phyloP scores from a whole-genome alignment of 2,329 filamentous ascomycete genomes.

The Colletotrichum tabaci region DNA sequence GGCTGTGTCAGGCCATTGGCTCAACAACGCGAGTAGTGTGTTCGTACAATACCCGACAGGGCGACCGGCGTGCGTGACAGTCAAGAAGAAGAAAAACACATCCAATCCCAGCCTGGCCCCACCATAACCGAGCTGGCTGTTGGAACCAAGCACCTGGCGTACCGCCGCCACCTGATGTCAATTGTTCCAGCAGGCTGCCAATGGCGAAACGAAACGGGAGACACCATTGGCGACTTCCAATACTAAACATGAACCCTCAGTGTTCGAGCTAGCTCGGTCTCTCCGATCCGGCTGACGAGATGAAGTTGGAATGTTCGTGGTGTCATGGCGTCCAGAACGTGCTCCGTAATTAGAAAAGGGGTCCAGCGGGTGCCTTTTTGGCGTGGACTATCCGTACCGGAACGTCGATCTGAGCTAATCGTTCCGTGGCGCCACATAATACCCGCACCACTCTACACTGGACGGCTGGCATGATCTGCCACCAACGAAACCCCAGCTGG shows the following conservation, averaged over 20 bases:
- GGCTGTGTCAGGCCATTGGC: conserved; percentile 9
- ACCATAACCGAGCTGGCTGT: conserved; percentile 2
- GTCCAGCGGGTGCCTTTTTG: conserved; percentile 31
- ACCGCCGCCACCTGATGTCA: conserved; percentile 36
- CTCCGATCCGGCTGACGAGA: background rate
- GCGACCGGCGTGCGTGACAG: conserved; percentile 2
- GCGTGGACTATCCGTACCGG: conserved; percentile 4
- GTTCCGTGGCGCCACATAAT: conserved; percentile 31
- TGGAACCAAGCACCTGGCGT: background rate
- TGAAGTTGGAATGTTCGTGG: background rate
- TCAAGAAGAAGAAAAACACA: conserved; percentile 3
- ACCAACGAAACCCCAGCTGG: background rate
- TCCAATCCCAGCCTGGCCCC: background rate
- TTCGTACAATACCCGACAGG: conserved; percentile 8
- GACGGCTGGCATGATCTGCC: conserved; percentile 31
- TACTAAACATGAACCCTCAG: background rate
- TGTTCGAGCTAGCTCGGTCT: background rate
- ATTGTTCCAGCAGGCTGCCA: conserved; percentile 28
- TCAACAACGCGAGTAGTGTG: background rate
- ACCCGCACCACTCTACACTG: conserved; percentile 18
- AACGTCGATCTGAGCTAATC: conserved; percentile 39
- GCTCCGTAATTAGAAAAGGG: conserved; percentile 35
- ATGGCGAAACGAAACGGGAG: conserved; percentile 1
- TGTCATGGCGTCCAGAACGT: conserved; percentile 26
- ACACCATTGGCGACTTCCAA: background rate